phyloP scores from a whole-genome alignment of 805 yeast genomes.

The Yueomyces sp. region DNA sequence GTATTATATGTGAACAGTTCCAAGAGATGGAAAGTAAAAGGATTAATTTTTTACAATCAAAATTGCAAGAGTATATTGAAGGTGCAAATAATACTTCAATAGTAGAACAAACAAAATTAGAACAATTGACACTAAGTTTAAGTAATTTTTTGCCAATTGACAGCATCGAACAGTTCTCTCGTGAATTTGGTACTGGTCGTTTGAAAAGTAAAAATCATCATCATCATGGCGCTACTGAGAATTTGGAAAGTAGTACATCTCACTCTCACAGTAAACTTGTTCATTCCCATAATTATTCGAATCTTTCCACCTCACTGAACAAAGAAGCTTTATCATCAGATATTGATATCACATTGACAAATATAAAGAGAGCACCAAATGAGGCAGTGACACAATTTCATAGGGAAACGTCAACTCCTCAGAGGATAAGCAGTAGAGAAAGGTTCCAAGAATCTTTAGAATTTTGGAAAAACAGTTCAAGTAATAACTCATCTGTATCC shows the following conservation, averaged over 20 bases:
- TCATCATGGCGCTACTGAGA: neutral
- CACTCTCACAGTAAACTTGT: neutral
- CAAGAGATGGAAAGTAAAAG: constrained; percentile 21
- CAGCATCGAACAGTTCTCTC: constrained; percentile 21
- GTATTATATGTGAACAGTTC: constrained; percentile 11
- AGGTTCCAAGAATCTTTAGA: neutral
- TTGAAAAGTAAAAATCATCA: constrained; percentile 4
- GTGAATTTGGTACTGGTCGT: constrained; percentile 23
- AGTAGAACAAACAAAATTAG: constrained; percentile 19
- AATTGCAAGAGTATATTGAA: constrained; percentile 17
- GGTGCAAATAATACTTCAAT: constrained; percentile 14
- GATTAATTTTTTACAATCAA: constrained; percentile 16
- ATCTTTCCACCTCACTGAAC: neutral
- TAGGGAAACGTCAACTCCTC: too few species aligned
- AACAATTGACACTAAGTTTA: constrained; percentile 12
- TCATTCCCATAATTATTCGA: neutral
- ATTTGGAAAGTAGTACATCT: neutral
- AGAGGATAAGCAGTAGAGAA: neutral
- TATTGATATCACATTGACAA: too few species aligned
- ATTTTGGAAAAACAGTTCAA: neutral
- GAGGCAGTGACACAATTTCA: too few species aligned
- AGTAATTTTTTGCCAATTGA: constrained; percentile 17
- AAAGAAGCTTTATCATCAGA: neutral
- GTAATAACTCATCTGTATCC: neutral
- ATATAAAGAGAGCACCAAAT: neutral